Percentiles rank a stretch among this genome's conserved stretches.
Evolutionary conservation across 2,329 filamentous ascomycete genomes (phyloP).

Genomic region (Byssochlamys sp.): DNA sequence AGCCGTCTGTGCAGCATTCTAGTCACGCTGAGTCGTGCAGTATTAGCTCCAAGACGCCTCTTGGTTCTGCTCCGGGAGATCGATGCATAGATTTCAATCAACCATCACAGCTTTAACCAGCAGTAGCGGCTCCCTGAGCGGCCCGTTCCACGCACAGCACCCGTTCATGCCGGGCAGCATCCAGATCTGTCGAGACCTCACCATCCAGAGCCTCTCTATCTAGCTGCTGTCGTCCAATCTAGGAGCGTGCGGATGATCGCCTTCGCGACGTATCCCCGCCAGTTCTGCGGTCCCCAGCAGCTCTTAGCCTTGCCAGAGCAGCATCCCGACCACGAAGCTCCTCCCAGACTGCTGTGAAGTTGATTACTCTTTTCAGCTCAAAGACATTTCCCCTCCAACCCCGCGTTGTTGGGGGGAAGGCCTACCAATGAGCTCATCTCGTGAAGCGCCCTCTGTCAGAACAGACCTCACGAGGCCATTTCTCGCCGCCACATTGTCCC

Average conservation of each 20-base stretch:
- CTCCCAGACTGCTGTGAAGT: background rate
- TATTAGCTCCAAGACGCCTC: background rate
- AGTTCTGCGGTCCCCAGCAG: background rate
- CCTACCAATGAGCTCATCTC: background rate
- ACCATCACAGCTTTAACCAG: background rate
- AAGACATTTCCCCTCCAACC: background rate
- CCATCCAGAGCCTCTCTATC: background rate
- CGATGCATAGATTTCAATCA: background rate
- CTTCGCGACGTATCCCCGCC: background rate
- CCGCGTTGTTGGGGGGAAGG: background rate
- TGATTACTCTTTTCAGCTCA: background rate
- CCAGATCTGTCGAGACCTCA: background rate
- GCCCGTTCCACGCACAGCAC: background rate
- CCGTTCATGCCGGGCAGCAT: background rate
- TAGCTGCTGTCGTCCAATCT: background rate
- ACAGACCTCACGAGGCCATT: background rate
- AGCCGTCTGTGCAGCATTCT: background rate
- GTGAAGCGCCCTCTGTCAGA: background rate
- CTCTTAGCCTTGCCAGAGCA: background rate
- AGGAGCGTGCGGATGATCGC: background rate
- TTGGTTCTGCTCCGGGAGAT: background rate
- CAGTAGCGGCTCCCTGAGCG: background rate
- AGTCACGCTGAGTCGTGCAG: background rate
- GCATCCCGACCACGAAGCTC: background rate
- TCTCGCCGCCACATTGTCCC: background rate